These are phyloP conservation scores for Diaporthe citrichinensis DNA, from an alignment of 2,329 filamentous ascomycete genomes.

Conservation along the genomic window DNA sequence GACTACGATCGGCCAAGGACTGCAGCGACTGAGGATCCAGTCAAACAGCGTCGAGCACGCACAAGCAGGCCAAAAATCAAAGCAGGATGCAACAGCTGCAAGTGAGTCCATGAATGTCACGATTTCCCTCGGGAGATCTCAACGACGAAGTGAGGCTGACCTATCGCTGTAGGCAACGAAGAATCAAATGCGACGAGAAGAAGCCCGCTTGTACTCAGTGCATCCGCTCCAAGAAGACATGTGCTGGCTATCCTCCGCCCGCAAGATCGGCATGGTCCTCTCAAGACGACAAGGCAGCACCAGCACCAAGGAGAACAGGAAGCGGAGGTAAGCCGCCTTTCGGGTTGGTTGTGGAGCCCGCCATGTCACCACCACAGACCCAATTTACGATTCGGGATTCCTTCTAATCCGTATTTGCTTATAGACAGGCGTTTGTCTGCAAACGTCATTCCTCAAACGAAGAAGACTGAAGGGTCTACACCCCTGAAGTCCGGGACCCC, in stretches of 20 bases:
- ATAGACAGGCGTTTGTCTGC: neutral
- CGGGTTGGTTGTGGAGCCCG: neutral
- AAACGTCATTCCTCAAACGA: neutral
- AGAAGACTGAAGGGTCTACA: neutral
- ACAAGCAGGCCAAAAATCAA: slow-evolving; percentile 73
- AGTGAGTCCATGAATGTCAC: slow-evolving; percentile 61
- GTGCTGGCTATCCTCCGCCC: slow-evolving; percentile 68
- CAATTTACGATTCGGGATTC: neutral
- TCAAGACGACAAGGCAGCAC: neutral
- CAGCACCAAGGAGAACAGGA: neutral
- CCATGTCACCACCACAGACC: neutral
- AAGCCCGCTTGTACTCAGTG: slow-evolving; percentile 73
- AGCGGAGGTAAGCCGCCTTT: slow-evolving; percentile 2
- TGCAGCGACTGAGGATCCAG: neutral
- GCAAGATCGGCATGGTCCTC: neutral
- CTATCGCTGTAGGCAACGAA: slow-evolving; percentile 60
- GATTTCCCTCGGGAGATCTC: neutral
- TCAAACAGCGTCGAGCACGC: slow-evolving; percentile 59
- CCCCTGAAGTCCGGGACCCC: neutral
- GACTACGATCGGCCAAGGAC: neutral
- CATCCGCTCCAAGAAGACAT: slow-evolving; percentile 69
- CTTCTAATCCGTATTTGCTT: neutral
- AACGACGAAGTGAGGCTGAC: neutral
- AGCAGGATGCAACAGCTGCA: slow-evolving; percentile 77
- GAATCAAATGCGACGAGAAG: slow-evolving; percentile 76